These are phyloP conservation scores for Bonia amplexicaulis DNA, from an alignment of 176 grass and related monocot genomes.

Conservation along the genomic window DNA sequence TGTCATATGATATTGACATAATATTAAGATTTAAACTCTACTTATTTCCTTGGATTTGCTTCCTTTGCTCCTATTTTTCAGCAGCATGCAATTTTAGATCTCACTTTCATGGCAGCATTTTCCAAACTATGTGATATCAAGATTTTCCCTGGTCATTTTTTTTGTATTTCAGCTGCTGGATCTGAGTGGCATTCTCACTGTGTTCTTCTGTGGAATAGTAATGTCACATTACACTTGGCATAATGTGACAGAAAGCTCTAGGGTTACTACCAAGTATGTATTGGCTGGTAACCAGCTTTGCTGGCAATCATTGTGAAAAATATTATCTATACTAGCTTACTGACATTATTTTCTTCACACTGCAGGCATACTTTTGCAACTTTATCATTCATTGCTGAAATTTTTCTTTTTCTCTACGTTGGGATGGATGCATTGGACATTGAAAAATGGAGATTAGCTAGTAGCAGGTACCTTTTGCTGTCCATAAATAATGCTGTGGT, in stretches of 20 bases:
- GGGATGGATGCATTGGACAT: conserved; percentile 99
- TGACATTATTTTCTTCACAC: conserved; percentile 21
- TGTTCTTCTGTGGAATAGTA: conserved; percentile 98
- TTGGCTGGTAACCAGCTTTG: background rate
- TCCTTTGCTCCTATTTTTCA: background rate
- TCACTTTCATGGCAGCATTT: background rate
- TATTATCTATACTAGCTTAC: background rate
- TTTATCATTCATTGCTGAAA: conserved; percentile 90
- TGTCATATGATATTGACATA: background rate
- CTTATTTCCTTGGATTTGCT: background rate
- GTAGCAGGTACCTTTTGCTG: conserved; percentile 59
- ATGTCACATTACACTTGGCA: conserved; percentile 99
- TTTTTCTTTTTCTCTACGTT: conserved; percentile 95
- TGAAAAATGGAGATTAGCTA: conserved; percentile 95
- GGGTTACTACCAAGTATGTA: conserved; percentile 87
- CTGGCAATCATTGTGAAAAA: background rate
- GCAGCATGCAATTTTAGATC: background rate
- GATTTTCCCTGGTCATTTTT: conserved; percentile 3
- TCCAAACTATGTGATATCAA: conserved; percentile 1
- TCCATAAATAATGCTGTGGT: background rate
- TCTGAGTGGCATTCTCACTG: conserved; percentile 92
- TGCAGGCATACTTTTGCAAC: conserved; percentile 92
- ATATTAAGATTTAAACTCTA: background rate
- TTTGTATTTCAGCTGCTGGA: conserved; percentile 70
- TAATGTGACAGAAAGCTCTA: conserved; percentile 97